phyloP scores from a whole-genome alignment of 441 rosid species.

The Bruguiera hainesii region DNA sequence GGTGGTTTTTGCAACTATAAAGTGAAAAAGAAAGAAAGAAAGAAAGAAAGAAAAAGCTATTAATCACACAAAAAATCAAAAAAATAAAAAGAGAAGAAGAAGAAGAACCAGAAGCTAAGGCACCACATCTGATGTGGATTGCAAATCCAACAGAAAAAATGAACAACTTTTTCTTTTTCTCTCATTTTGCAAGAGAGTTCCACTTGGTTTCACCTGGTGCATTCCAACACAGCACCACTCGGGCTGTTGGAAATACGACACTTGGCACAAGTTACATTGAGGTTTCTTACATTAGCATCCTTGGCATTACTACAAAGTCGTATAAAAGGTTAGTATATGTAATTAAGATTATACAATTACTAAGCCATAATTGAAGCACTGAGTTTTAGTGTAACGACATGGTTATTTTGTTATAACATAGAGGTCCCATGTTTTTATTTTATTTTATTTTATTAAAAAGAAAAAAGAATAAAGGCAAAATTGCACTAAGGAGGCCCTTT shows the following conservation, averaged over 20 bases:
- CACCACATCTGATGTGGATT: conserved; percentile 22
- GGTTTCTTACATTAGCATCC: too few relatives aligned
- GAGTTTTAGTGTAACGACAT: too few relatives aligned
- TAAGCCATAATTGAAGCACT: too few relatives aligned
- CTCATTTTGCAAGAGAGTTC: conserved; percentile 19
- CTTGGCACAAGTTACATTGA: conserved; percentile 2
- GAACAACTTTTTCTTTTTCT: neutral
- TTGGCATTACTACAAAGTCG: too few relatives aligned
- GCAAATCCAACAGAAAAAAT: conserved; percentile 13
- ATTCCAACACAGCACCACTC: conserved; percentile 7
- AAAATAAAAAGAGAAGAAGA: conserved; percentile 1
- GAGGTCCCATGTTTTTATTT: too few relatives aligned
- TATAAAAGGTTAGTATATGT: too few relatives aligned
- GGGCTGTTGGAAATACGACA: neutral
- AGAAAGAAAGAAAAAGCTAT: neutral
- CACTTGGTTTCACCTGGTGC: conserved; percentile 27
- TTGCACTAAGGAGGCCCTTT: too few relatives aligned
- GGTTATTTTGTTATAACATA: too few relatives aligned
- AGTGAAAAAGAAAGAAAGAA: neutral
- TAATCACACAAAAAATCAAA: neutral
- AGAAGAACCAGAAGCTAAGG: conserved; percentile 1
- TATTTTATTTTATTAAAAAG: too few relatives aligned
- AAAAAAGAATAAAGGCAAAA: too few relatives aligned
- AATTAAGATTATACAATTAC: too few relatives aligned
- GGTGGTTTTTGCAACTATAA: too few relatives aligned